Base-by-base conservation (phyloP, 805 yeast species). In the Saturnispora sekii region DNA sequence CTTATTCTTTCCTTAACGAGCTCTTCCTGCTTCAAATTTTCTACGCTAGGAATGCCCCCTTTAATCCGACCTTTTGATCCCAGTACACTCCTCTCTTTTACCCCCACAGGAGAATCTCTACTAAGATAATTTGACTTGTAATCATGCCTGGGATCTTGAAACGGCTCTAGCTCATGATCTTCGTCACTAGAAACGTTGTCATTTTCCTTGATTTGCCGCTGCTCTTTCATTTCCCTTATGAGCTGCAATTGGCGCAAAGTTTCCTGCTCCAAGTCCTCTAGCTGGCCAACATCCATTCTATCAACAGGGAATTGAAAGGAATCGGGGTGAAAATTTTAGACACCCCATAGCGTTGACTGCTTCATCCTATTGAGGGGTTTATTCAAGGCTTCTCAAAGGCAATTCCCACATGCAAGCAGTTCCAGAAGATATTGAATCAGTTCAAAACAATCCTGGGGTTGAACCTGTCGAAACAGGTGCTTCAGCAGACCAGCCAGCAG, bases 171-270 rank as follows among this genome's bases (percentile, higher is more conserved):
- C 16, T 18, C 31, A 15, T n/a, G 14, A 32, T 57, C 58, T 36
- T 58, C 61, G 14, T 56, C 61, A 3, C 61, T 58, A 33, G 57
- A 46, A 5, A 60, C 46, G 6, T 51, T 34, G 15, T 51, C 53
- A n/a, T 47, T 44, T 4, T 45, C 31, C 35, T 48, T 51, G 4
- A 48, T 46, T 16, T 45, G 50, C 35, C 49, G 52, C 33, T 48
- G 40, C 32, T 49, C 46, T 39, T 54, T 58, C 43, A 53, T 35
- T 26, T 48, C 48, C 26, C 57, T 45, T 4, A 59, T 43, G 21
- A 40, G 43, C 16, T 51, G 53, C 14, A 59, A 39, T 18, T 55
- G 55, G 10, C 51, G 50, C 32, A 57, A 38, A 8, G 57, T 44
- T 32, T 51, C 46, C 21, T 55, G 51, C 28, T 57, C 63, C n/a